Conservation (phyloP, 345 rosid species). For the Iberis pinnata region DNA sequence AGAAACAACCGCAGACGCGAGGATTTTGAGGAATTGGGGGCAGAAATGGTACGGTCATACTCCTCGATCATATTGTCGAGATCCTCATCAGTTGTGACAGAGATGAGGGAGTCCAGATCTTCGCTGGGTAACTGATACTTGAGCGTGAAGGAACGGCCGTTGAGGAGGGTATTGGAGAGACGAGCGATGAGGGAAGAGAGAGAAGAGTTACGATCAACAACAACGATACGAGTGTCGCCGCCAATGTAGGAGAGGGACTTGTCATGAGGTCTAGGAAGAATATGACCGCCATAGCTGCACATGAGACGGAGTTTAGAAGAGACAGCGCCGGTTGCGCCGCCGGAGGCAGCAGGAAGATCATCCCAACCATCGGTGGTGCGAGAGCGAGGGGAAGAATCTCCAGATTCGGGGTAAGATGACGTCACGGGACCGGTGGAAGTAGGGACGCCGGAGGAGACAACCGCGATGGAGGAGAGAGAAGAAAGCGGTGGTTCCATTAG, state of each 20-base stretch:
- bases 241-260: constrained; percentile 80
- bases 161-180: constrained; percentile 56
- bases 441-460: constrained; percentile 26
- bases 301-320: constrained; percentile 75
- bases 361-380: constrained; percentile 73
- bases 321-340: constrained; percentile 25
- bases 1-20: constrained; percentile 76
- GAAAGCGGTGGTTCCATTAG: constrained; percentile 31
- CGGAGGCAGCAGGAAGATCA: constrained; percentile 36
- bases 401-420: constrained; percentile 44
- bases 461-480: constrained; percentile 19
- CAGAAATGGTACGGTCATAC: constrained; percentile 60
- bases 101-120: constrained; percentile 86
- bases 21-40: constrained; percentile 37
- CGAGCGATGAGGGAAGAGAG: constrained; percentile 51
- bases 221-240: constrained; percentile 86
- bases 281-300: constrained; percentile 91
- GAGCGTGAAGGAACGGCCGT: constrained; percentile 60
- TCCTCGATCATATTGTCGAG: constrained; percentile 95
- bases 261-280: constrained; percentile 87
- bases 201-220: constrained; percentile 61
- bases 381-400: constrained; percentile 76
- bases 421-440: constrained; percentile 16
- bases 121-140: constrained; percentile 93
- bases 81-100: constrained; percentile 90